Evolutionary conservation across 2,329 filamentous ascomycete species (phyloP).

Genomic region (Teratosphaeriaceae sp.): DNA sequence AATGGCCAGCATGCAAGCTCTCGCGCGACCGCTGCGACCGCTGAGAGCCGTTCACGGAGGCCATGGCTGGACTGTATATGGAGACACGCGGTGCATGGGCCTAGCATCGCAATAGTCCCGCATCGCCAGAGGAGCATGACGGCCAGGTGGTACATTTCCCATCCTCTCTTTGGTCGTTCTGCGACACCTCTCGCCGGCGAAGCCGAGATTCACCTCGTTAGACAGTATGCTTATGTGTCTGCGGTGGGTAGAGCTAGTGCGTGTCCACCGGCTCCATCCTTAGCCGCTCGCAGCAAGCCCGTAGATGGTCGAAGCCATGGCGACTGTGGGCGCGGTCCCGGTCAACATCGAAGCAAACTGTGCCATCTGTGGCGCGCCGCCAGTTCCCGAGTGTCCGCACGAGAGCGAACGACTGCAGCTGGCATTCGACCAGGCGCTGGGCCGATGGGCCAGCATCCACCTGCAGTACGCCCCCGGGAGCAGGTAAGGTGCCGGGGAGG

Average conservation of each 20-base stretch:
- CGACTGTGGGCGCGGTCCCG: neutral
- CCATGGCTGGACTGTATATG: neutral
- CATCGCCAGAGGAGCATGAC: neutral
- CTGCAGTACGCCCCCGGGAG: constrained; percentile 16
- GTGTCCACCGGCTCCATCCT: neutral
- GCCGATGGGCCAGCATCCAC: constrained; percentile 23
- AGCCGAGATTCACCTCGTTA: neutral
- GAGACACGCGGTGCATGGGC: constrained; percentile 3
- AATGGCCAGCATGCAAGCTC: constrained; percentile 1
- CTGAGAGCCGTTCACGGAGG: neutral
- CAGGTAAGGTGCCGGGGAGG: too few species aligned
- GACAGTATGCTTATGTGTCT: neutral
- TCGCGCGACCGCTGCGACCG: neutral
- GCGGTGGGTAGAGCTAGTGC: neutral
- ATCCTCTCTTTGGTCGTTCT: neutral
- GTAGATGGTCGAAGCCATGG: neutral
- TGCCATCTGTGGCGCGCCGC: constrained; percentile 29
- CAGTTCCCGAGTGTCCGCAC: constrained; percentile 28
- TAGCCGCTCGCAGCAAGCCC: neutral
- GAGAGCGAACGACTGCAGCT: constrained; percentile 27
- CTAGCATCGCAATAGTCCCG: constrained; percentile 1
- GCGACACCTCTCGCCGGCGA: neutral
- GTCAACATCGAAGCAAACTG: constrained; percentile 26
- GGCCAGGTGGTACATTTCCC: neutral
- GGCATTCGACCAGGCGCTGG: constrained; percentile 27